A percentile compares a stretch with the other conserved stretches of the same genome.
These are phyloP conservation scores for Phaeosphaeria sp. DNA, from an alignment of 2,329 filamentous ascomycete genomes.

Conservation along the genomic window DNA sequence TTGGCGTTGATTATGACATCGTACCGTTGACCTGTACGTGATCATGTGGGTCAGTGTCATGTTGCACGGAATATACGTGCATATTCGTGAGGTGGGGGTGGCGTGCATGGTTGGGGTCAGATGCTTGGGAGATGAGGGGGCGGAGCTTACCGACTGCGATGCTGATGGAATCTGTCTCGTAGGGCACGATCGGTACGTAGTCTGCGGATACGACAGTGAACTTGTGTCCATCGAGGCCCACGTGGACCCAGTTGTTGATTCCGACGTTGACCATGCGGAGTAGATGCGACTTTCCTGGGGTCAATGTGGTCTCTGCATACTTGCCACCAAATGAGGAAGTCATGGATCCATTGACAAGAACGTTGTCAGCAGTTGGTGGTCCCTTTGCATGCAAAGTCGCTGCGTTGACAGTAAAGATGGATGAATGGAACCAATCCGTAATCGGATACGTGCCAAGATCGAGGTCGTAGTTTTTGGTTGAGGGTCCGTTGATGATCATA, in stretches of 20 bases:
- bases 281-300: conserved; percentile 51
- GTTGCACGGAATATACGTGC: conserved; percentile 11
- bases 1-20: conserved; percentile 49
- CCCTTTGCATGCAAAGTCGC: conserved; percentile 45
- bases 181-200: conserved; percentile 53
- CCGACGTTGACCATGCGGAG: conserved; percentile 52
- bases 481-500: conserved; percentile 51
- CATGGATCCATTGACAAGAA: conserved; percentile 64
- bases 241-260: conserved; percentile 33
- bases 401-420: conserved; percentile 39
- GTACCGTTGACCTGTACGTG: conserved; percentile 45
- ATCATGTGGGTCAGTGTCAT: conserved; percentile 26
- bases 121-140: conserved; percentile 4
- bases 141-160: conserved; percentile 45
- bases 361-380: conserved; percentile 55
- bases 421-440: conserved; percentile 44
- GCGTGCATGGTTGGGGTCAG: conserved; percentile 7
- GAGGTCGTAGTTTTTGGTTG: conserved; percentile 50
- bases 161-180: conserved; percentile 41
- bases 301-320: conserved; percentile 42
- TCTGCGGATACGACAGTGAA: conserved; percentile 54
- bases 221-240: conserved; percentile 42
- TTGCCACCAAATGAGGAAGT: conserved; percentile 37
- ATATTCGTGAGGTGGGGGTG: conserved; percentile 11
- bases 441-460: conserved; percentile 52